Evolutionary conservation across 306 rosid species (phyloP), one percentile per base, ranked within the genome.

Genomic region (Mimosa pudica): DNA sequence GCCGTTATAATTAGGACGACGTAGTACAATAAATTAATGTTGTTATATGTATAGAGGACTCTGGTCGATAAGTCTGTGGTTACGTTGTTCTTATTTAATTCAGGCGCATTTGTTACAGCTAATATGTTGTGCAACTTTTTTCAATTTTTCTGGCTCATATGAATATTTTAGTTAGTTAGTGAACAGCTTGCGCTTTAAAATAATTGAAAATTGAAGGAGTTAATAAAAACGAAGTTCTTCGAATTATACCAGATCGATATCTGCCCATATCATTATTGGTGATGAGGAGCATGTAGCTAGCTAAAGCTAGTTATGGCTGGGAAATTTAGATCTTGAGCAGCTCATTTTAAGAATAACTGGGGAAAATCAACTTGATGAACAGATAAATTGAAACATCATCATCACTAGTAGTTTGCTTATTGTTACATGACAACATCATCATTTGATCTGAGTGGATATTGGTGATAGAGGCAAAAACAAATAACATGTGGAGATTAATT

Each of bases 11-110:
- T 24, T 24, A 24, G 30, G 30, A 24, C 30, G 30, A 24, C 30
- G 32, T 77, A 57, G 46, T 30, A 52, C n/a, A 69, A 70, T 84
- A 51, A 70, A 47, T 32, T 61, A 61, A 61, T 61, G 68, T 44
- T 36, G 20, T 24, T 60, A 60, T 76, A 38, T 38, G 52, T 76
- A 24, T 24, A 24, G 30, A 82, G 85, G 89, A 83, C 87, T 78
- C 32, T 46, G 85, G 82, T 80, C 84, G 42, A 38, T 3, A 38
- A 32, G 61, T 51, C 35, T 14, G 6, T 33, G 6, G 24, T 13
- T 24, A 24, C 30, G 30, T 4, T 30, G 17, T 33, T 62, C n/a
- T 2, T 11, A 4, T 10, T 32, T 38, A 38, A 38, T 38, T 11
- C 68, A 62, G 68, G 12, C 42, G 8, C 38, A 61, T 61, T 61